Base-by-base conservation (phyloP, 768 basidiomycete genomes). In the Panaeolus cyanescens region DNA sequence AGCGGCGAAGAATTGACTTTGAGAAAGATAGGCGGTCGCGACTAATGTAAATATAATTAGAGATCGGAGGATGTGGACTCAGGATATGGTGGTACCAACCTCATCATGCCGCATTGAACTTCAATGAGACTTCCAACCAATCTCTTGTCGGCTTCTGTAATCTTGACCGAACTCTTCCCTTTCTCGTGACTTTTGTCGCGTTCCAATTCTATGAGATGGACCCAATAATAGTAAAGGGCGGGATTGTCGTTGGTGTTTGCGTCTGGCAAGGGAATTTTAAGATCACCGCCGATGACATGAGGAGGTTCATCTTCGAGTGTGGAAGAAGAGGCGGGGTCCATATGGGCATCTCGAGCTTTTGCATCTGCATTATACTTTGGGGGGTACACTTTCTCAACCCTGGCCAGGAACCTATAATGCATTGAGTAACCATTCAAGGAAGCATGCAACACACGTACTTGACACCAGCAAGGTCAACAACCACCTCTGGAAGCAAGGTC, bases 1-100 rank as follows among this genome's bases (percentile, higher is more conserved):
- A 98, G 15, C 95, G 90, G 65, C 95, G 93, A 30, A 99, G 85
- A 67, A 99, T 96, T 17, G 95, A 95, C 75, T 99, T 98, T 30
- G 95, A 96, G 76, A 99, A 99, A 19, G 94, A 88, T 19, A 96
- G 82, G 56, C 96, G 92, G 73, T 99, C 97, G 62, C 97, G 95
- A 69, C 96, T 98, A 67, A 19, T 61, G 34, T 19, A 58, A 19
- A 58, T 60, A 45, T 54, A 42, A 32, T 54, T 30, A 61, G 8
- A 55, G 56, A 62, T 53, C 30, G 58, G 42, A 25, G 53, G 8
- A 28, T 36, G 17, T 30, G 40, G 6, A 15, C 19, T 58, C 61
- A 55, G 32, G 36, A 39, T 13, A 34, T 61, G 50, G 32, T 62
- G 60, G 33, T 34, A 53, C 83, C 57, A 67, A 92, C 95, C 92